Conservation (phyloP, 2,329 filamentous ascomycete genomes). For the Plenodomus biglobosus region DNA sequence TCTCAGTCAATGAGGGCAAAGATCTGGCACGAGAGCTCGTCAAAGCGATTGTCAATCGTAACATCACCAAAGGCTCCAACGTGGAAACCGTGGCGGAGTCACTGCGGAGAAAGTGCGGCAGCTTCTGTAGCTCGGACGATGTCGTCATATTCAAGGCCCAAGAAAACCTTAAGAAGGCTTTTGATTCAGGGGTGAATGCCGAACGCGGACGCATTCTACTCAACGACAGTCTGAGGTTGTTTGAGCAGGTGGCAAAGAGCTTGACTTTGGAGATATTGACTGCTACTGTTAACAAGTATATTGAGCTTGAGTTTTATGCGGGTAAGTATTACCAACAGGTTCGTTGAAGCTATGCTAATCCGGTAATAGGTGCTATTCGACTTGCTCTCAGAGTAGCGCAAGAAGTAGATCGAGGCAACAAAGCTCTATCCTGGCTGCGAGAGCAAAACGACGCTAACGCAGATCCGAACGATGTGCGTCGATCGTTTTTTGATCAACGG, state of each 20-base stretch:
- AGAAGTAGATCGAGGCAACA: slow-evolving; percentile 83
- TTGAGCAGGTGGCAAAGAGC: slow-evolving; percentile 83
- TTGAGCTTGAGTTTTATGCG: slow-evolving; percentile 83
- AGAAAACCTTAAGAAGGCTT: slow-evolving; percentile 86
- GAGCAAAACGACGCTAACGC: slow-evolving; percentile 75
- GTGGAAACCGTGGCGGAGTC: slow-evolving; percentile 97
- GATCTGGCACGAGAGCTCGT: slow-evolving; percentile 92
- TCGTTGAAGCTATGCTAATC: slow-evolving; percentile 4
- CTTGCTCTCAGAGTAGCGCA: slow-evolving; percentile 80
- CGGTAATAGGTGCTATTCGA: slow-evolving; percentile 69
- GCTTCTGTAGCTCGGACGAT: slow-evolving; percentile 96
- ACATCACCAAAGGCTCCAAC: slow-evolving; percentile 94
- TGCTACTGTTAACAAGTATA: slow-evolving; percentile 76
- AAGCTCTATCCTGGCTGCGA: slow-evolving; percentile 81
- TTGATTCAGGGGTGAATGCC: slow-evolving; percentile 72
- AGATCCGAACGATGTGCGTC: slow-evolving; percentile 68
- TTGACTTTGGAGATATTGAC: slow-evolving; percentile 79
- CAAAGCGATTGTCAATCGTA: slow-evolving; percentile 96
- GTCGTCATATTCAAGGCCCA: slow-evolving; percentile 98
- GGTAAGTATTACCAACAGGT: slow-evolving; percentile 42
- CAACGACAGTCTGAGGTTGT: slow-evolving; percentile 85
- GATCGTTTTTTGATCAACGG: slow-evolving; percentile 67
- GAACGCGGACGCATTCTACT: slow-evolving; percentile 77
- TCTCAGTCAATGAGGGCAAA: slow-evolving; percentile 75
- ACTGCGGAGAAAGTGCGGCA: slow-evolving; percentile 87